phyloP scores from a whole-genome alignment of 305 asterid genomes.

The Fraxinus latifolia region DNA sequence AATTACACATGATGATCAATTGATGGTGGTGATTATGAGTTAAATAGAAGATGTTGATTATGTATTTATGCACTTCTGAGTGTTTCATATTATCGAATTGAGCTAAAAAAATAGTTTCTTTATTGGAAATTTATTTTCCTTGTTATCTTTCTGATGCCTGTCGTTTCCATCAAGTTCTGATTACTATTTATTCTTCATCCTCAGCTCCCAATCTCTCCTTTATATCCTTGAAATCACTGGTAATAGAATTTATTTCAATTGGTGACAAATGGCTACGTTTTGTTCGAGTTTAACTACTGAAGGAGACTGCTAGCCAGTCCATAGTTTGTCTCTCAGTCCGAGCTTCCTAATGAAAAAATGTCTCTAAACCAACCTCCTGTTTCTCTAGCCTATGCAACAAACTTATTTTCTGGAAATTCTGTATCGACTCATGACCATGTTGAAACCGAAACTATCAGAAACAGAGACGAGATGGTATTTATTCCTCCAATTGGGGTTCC shows the following conservation, averaged over 20 bases:
- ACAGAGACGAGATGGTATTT: slow-evolving; percentile 42
- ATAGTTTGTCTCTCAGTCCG: slow-evolving; percentile 40
- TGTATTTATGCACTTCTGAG: background rate
- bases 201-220: slow-evolving; percentile 12
- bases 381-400: slow-evolving; percentile 33
- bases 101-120: background rate
- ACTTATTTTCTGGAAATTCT: slow-evolving; percentile 38
- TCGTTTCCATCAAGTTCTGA: background rate
- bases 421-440: slow-evolving; percentile 28
- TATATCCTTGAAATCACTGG: slow-evolving; percentile 9
- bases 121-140: background rate
- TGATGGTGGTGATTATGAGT: background rate
- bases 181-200: slow-evolving; percentile 5
- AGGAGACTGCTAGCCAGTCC: slow-evolving; percentile 46
- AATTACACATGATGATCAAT: slow-evolving; percentile 19
- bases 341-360: slow-evolving; percentile 34
- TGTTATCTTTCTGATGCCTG: background rate
- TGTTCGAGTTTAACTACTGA: slow-evolving; percentile 45
- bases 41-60: background rate
- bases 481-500: slow-evolving; percentile 35
- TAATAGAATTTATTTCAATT: slow-evolving; percentile 26
- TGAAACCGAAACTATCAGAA: slow-evolving; percentile 32
- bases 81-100: background rate
- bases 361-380: slow-evolving; percentile 38
- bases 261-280: slow-evolving; percentile 51